phyloP scores from a whole-genome alignment of 257 asterid genomes.

The Penstemon davidsonii region DNA sequence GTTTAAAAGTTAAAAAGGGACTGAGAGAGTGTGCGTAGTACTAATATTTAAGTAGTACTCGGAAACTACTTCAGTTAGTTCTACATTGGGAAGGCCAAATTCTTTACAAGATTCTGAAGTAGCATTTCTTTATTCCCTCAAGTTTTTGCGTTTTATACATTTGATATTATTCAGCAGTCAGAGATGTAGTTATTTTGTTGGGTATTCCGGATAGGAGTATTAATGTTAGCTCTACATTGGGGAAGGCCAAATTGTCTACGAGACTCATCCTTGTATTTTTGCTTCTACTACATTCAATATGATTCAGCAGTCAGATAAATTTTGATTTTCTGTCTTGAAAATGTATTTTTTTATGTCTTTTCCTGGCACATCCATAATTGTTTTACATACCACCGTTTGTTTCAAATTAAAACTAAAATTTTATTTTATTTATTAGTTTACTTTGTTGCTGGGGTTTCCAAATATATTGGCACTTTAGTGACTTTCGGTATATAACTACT shows the following conservation, averaged over 20 bases:
- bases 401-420: neutral
- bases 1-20: constrained; percentile 6
- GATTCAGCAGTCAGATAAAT: neutral
- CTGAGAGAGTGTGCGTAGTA: neutral
- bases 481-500: constrained; percentile 16
- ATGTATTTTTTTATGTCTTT: neutral
- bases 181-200: neutral
- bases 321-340: constrained; percentile 9
- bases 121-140: neutral
- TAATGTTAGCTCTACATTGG: too few species aligned
- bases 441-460: constrained; percentile 10
- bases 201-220: too few species aligned
- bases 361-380: neutral
- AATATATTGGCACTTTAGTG: constrained; percentile 8
- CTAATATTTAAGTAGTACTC: constrained; percentile 19
- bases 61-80: constrained; percentile 13
- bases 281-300: neutral
- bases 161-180: neutral
- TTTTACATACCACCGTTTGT: constrained; percentile 10
- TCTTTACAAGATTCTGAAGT: constrained; percentile 16
- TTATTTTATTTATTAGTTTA: constrained; percentile 15
- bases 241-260: too few species aligned
- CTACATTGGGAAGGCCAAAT: constrained; percentile 15
- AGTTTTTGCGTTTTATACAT: neutral
- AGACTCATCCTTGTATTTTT: neutral